Evolutionary conservation across 805 yeast genomes (phyloP).

Genomic region (Metschnikowia orientalis): DNA sequence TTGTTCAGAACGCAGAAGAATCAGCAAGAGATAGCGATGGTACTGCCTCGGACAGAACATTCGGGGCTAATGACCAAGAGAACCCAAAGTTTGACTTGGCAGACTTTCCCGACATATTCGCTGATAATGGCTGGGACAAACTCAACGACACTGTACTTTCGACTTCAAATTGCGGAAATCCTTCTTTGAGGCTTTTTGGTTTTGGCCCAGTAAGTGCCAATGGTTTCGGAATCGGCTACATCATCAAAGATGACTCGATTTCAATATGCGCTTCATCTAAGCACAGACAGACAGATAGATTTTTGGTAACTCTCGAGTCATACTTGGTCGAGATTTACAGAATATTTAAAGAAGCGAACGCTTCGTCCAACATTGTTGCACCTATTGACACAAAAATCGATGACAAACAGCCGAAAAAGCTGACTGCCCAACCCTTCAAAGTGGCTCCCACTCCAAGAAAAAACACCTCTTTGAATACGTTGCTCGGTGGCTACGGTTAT

Average conservation of each 20-base stretch:
- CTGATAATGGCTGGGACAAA: conserved; percentile 85
- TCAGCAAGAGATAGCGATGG: conserved; percentile 11
- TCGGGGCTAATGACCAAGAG: conserved; percentile 21
- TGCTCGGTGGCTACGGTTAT: conserved; percentile 57
- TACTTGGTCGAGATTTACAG: conserved; percentile 45
- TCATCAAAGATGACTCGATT: conserved; percentile 47
- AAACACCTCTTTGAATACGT: conserved; percentile 25
- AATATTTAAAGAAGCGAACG: conserved; percentile 25
- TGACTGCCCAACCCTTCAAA: conserved; percentile 4
- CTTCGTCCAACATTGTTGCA: conserved; percentile 15
- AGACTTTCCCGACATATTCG: conserved; percentile 67
- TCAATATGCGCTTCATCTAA: conserved; percentile 55
- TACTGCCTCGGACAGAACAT: conserved; percentile 28
- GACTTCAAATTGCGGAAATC: conserved; percentile 57
- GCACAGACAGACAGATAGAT: conserved; percentile 56
- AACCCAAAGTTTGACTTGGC: conserved; percentile 18
- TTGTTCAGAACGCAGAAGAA: conserved; percentile 12
- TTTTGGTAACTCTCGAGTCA: conserved; percentile 48
- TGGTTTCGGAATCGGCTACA: conserved; percentile 58
- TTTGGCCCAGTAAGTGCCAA: conserved; percentile 56
- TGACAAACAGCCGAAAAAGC: conserved; percentile 1
- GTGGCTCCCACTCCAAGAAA: conserved; percentile 10
- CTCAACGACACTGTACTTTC: conserved; percentile 69
- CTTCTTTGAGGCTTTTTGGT: conserved; percentile 54
- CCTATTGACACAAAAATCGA: conserved; percentile 27